Evolutionary conservation across 495 filamentous ascomycete genomes (phyloP), one percentile per base, ranked within the genome.

Genomic region (Daldinia vernicosa): DNA sequence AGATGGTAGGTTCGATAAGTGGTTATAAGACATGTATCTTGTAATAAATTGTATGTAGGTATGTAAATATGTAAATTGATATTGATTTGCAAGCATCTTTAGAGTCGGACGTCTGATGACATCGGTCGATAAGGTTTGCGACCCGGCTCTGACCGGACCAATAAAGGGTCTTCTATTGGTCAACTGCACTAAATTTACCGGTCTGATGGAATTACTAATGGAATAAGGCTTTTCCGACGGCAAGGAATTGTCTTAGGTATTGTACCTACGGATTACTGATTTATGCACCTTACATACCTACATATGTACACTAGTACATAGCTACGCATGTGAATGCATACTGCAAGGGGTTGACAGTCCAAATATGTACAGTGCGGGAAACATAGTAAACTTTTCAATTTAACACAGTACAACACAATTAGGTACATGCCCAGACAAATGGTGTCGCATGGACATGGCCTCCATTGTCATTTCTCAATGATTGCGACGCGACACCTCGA

Each of bases 61-160:
- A n/a, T n/a, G n/a, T n/a, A n/a, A n/a, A n/a, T n/a, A n/a, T n/a
- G n/a, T n/a, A 43, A 43, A 64, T 55, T 52, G 47, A 47, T 62
- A 70, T 30, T 53, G 50, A 26, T 17, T 63, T 9, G 35, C 22
- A 39, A 39, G 35, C n/a, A 24, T 40, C 66, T 59, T 72, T 70
- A 65, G 66, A 61, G 59, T 47, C 51, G 9, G 60, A 69, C 62
- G 57, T 73, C 70, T 75, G 55, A 80, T 79, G 79, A 82, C 80
- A 81, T 81, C 75, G 78, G 71, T 71, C 63, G 63, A 76, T 69
- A 24, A 47, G 28, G 27, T 32, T 37, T 24, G 6, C 27, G 14
- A 32, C 63, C 78, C 80, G 82, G 72, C 72, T 75, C 71, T 72
- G 67, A 75, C 76, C 70, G 76, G 63, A 19, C 81, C 82, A 84